Percentiles rank a stretch among this genome's conserved stretches.
Evolutionary conservation across 768 basidiomycete genomes (phyloP).

Genomic region (Solioccasus polychromus): DNA sequence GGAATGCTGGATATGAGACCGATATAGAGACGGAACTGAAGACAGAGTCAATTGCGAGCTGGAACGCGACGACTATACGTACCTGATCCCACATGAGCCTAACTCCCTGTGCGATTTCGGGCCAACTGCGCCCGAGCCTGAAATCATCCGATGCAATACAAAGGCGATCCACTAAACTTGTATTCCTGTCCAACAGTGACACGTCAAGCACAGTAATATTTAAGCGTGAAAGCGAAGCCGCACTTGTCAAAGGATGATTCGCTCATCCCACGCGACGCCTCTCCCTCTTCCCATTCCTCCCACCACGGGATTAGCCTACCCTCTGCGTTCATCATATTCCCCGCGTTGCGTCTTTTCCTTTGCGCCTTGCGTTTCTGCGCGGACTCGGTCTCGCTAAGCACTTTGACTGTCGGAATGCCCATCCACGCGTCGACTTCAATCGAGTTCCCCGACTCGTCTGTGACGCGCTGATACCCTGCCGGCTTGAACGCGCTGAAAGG

Average conservation of each 20-base stretch:
- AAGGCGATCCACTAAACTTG: slow-evolving; percentile 20
- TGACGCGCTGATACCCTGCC: slow-evolving; percentile 16
- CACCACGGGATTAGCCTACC: slow-evolving; percentile 30
- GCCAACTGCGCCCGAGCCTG: slow-evolving; percentile 30
- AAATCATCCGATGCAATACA: slow-evolving; percentile 31
- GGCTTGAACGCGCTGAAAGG: slow-evolving; percentile 42
- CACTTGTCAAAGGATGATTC: slow-evolving; percentile 28
- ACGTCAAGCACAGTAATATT: neutral
- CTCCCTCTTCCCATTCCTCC: slow-evolving; percentile 32
- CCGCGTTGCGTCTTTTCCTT: slow-evolving; percentile 17
- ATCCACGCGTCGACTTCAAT: slow-evolving; percentile 27
- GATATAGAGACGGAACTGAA: slow-evolving; percentile 32
- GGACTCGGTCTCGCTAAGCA: slow-evolving; percentile 24
- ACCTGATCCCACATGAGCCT: slow-evolving; percentile 32
- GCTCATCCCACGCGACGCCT: slow-evolving; percentile 20
- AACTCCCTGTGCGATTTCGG: slow-evolving; percentile 28
- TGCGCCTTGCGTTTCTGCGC: slow-evolving; percentile 14
- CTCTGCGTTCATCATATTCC: slow-evolving; percentile 15
- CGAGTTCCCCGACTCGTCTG: slow-evolving; percentile 6
- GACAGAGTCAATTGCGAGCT: neutral
- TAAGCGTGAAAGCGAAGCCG: slow-evolving; percentile 5
- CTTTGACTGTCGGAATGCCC: slow-evolving; percentile 25
- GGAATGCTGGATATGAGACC: slow-evolving; percentile 30
- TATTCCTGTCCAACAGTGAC: slow-evolving; percentile 1
- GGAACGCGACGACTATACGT: neutral